Conservation (phyloP, 1,284 basidiomycete genomes). For the Boletus mariae region DNA sequence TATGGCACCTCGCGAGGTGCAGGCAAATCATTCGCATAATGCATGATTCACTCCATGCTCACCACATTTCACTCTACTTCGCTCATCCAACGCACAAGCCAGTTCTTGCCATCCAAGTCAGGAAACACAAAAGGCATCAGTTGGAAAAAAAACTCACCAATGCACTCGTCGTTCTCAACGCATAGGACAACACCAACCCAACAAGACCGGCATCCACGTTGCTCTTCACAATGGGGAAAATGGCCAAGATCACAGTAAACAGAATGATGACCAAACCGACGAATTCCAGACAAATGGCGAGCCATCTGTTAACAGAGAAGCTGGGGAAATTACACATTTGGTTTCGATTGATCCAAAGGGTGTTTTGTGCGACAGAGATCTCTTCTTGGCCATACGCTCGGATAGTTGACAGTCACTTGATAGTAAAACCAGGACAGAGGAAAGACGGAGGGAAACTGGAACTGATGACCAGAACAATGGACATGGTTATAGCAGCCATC, state of each 20-base stretch:
- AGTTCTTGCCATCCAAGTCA: constrained; percentile 52
- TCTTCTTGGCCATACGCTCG: constrained; percentile 73
- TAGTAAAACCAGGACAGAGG: constrained; percentile 76
- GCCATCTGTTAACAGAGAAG: constrained; percentile 76
- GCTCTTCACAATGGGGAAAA: constrained; percentile 65
- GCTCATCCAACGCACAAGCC: constrained; percentile 84
- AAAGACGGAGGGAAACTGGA: constrained; percentile 50
- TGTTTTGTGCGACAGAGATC: constrained; percentile 76
- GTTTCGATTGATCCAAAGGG: constrained; percentile 79
- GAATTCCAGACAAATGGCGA: constrained; percentile 75
- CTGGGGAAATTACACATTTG: constrained; percentile 76
- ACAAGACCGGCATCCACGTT: constrained; percentile 87
- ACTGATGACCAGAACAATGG: constrained; percentile 79
- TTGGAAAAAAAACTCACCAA: constrained; percentile 42
- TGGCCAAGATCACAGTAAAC: constrained; percentile 70
- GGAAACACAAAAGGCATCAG: background rate
- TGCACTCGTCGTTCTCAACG: constrained; percentile 77
- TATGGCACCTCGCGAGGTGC: constrained; percentile 69
- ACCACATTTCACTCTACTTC: constrained; percentile 78
- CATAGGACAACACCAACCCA: constrained; percentile 87
- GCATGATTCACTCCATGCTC: constrained; percentile 50
- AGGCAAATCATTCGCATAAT: constrained; percentile 65
- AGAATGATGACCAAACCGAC: constrained; percentile 83
- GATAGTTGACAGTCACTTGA: constrained; percentile 82
- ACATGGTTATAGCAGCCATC: constrained; percentile 58